Evolutionary conservation across 2,329 filamentous ascomycete genomes (phyloP), one percentile per base, ranked within the genome.

Genomic region (Cladosporium sp.): DNA sequence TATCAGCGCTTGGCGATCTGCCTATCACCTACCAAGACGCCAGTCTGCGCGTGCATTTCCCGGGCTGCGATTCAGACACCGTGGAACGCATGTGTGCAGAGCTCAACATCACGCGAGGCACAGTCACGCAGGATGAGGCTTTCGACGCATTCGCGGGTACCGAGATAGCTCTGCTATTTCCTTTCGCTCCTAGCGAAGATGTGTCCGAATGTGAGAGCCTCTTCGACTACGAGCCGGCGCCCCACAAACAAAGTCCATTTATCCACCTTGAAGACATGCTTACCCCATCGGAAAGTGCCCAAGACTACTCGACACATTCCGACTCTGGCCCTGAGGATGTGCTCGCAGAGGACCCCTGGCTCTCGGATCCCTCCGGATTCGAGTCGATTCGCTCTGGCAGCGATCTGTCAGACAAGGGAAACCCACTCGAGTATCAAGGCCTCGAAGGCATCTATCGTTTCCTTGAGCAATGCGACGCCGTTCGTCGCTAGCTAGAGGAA

Each of bases 11-110:
- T 1, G 95, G 95, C 1, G 93, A 97, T 74, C 80, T 99, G 23
- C 93, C 94, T 0, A 87, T 98, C 36, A 84, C 87, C 0, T 84
- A 97, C 61, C 87, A 92, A 63, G 84, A 86, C 43, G 87, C 87
- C 1, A 85, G 86, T 0, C 80, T 97, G 4, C 88, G 93, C 36
- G 88, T 98, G 1, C 89, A 93, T 32, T 98, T 99, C 74, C 93
- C 93, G 0, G 95, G 95, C 3, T 93, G 95, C 67, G 94, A 98
- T 73, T 88, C 88, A 0, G 86, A 89, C 18, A 91, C 91, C 0
- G 90, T 97, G 0, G 92, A 96, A 74, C 83, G 84, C 3, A 84
- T 99, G 0, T 97, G 93, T 76, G 88, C 92, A 56, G 95, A 99
- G 75, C 84, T 96, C 13, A 91, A 90, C n/a, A 84, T 99, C 8